Evolutionary conservation across 164 flowering plant genomes (phyloP), one percentile per base, ranked within the genome.

Genomic region (Saururus chinensis): DNA sequence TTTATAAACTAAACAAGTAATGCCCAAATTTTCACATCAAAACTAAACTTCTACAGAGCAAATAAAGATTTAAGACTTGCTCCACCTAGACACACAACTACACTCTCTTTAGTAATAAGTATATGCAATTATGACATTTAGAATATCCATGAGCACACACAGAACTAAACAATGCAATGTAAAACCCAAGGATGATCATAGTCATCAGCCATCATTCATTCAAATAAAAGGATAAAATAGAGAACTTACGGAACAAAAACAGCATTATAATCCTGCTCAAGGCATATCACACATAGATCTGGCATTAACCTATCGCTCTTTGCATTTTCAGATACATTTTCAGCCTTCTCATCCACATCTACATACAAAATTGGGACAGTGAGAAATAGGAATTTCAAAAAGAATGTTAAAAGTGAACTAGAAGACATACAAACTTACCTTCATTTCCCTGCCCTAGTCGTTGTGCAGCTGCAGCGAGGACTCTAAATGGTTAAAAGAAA

Each of bases 221-320:
- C 37, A 30, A 30, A 30, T 30, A 30, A 30, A 30, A 30, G 6
- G 37, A 30, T 30, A 30, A 30, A 30, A 30, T 6, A 2, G 37
- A 30, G 37, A 30, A 49, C 99, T 84, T 84, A 95, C 99, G 86
- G 88, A 64, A 95, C 86, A 80, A 91, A 95, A 64, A 89, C 99
- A 48, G 96, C 88, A 77, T 95, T 89, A 64, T 87, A 95, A 58
- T 87, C 86, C 71, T 83, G 85, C 76, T 88, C 99, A 52, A 95
- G 79, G 76, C 99, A 95, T 80, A 95, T 87, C 53, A 95, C 99
- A 73, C 99, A 91, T 4, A 95, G 73, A 78, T 83, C 87, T 35
- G 92, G 95, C 82, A 90, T 76, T 64, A 65, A 19, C 11, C 62
- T 72, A 0, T 85, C 96, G 70, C 61, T 82, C 68, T 75, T 83